Evolutionary conservation across 176 grass and related monocot species (phyloP).

Genomic region (Zea luxurians): DNA sequence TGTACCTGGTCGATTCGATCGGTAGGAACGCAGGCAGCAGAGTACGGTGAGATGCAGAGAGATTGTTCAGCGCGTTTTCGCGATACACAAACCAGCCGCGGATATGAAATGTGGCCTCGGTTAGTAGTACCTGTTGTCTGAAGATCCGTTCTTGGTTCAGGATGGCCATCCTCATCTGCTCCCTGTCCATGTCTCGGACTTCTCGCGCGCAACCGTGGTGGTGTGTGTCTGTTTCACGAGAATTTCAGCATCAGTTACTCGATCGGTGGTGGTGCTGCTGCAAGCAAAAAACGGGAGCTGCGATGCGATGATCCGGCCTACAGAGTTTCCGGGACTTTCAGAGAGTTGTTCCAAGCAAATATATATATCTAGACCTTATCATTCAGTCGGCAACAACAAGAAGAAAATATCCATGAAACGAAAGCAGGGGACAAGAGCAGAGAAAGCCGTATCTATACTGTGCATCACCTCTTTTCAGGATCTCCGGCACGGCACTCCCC

Average conservation of each 20-base stretch:
- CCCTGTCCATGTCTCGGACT: conserved; percentile 49
- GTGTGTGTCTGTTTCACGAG: too few species aligned
- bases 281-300: not conserved
- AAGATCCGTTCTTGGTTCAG: conserved; percentile 65
- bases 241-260: too few species aligned
- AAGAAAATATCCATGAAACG: not conserved
- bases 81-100: too few species aligned
- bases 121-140: conserved; percentile 52
- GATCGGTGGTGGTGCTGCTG: not conserved
- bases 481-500: not conserved
- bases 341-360: not conserved
- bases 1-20: conserved; percentile 49
- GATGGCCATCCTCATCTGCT: conserved; percentile 58
- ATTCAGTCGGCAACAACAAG: not conserved
- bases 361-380: too few species aligned
- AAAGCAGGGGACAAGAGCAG: conserved; percentile 16
- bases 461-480: conserved; percentile 40
- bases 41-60: not conserved
- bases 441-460: not conserved
- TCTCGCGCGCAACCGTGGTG: not conserved
- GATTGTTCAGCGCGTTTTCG: not conserved
- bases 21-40: not conserved
- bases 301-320: not conserved
- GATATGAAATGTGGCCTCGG: not conserved
- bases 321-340: not conserved